Evolutionary conservation across 2,329 filamentous ascomycete species (phyloP).

Genomic region (Pseudogymnoascus sp.): DNA sequence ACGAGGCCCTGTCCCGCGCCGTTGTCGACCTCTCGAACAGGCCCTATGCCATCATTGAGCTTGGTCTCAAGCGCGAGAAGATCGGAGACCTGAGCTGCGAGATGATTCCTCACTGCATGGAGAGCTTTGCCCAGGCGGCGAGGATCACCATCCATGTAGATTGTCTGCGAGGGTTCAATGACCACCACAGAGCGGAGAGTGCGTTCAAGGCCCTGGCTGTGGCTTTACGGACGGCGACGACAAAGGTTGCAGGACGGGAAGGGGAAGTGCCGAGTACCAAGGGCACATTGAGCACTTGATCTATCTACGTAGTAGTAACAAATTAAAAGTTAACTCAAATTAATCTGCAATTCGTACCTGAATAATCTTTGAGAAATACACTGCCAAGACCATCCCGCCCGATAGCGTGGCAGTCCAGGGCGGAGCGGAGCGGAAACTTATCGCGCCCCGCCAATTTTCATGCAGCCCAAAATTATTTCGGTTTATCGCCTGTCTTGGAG

Average conservation of each 20-base stretch:
- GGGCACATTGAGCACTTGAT: constrained; percentile 67
- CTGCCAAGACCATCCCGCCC: neutral
- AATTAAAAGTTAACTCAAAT: neutral
- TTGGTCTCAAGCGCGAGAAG: constrained; percentile 84
- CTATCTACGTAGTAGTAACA: neutral
- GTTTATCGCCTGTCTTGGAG: constrained; percentile 5
- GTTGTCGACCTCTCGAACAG: constrained; percentile 94
- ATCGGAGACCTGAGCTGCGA: constrained; percentile 89
- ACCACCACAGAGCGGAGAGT: constrained; percentile 93
- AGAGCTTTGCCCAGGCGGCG: constrained; percentile 88
- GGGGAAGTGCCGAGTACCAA: constrained; percentile 95
- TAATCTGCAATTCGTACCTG: neutral
- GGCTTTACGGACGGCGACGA: constrained; percentile 71
- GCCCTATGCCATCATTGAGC: constrained; percentile 74
- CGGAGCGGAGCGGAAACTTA: constrained; percentile 12
- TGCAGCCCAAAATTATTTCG: constrained; percentile 10
- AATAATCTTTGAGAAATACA: neutral
- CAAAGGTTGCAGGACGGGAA: constrained; percentile 69
- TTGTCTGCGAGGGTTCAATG: constrained; percentile 82
- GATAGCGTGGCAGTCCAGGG: neutral
- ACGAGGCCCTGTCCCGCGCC: constrained; percentile 88
- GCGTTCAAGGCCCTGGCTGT: constrained; percentile 95
- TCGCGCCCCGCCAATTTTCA: constrained; percentile 10
- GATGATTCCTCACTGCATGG: constrained; percentile 94
- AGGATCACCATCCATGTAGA: constrained; percentile 94